phyloP scores from a whole-genome alignment of 441 rosid genomes.

The Breynia disticha region DNA sequence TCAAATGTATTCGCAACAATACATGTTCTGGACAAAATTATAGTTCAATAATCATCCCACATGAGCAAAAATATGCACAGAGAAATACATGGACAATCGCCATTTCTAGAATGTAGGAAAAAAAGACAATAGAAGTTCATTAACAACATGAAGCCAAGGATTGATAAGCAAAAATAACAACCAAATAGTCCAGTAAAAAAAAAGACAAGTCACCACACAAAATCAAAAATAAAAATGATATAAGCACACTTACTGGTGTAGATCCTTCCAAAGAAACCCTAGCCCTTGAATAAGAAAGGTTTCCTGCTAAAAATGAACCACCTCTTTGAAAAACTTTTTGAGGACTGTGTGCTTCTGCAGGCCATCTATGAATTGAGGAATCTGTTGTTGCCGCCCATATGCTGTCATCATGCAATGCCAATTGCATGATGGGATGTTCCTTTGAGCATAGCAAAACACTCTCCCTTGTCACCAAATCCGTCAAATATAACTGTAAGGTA shows the following conservation, averaged over 20 bases:
- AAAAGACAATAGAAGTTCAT: no score
- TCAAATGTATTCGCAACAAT: no score
- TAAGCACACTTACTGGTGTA: conserved; percentile 56
- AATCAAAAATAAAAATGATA: no score
- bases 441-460: conserved; percentile 81
- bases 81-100: no score
- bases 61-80: no score
- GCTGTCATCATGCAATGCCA: conserved; percentile 85
- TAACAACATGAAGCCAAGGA: no score
- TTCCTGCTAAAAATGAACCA: conserved; percentile 95
- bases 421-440: conserved; percentile 82
- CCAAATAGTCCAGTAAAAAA: not conserved
- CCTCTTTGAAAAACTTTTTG: conserved; percentile 83
- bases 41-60: no score
- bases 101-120: no score
- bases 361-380: conserved; percentile 90
- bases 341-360: conserved; percentile 85
- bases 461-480: conserved; percentile 94
- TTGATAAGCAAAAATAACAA: not conserved
- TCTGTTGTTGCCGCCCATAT: conserved; percentile 95
- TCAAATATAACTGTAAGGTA: conserved; percentile 78
- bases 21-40: no score
- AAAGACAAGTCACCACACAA: no score
- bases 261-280: conserved; percentile 96
- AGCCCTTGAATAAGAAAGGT: conserved; percentile 93